Evolutionary conservation across 2,329 filamentous ascomycete species (phyloP).

Genomic region (Monosporascus sp.): DNA sequence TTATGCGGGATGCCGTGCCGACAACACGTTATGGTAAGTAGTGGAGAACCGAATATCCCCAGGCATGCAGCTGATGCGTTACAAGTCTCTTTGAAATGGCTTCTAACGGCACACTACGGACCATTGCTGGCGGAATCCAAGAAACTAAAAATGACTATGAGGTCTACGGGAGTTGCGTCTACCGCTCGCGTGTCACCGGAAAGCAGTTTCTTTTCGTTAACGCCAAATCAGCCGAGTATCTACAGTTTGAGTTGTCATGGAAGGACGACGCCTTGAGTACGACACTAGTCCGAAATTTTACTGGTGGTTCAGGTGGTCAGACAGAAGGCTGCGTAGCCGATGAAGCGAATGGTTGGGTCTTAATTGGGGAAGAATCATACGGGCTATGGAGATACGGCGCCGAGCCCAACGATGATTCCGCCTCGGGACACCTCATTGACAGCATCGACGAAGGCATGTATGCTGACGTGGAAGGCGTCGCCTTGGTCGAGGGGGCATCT

Average conservation of each 20-base stretch:
- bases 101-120: constrained; percentile 36
- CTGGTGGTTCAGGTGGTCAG: constrained; percentile 45
- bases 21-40: constrained; percentile 48
- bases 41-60: background rate
- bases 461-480: constrained; percentile 51
- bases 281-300: constrained; percentile 45
- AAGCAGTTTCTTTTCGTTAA: constrained; percentile 53
- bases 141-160: constrained; percentile 38
- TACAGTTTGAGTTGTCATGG: constrained; percentile 46
- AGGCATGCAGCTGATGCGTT: background rate
- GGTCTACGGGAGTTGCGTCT: constrained; percentile 49
- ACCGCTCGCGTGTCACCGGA: constrained; percentile 40
- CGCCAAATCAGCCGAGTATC: constrained; percentile 47
- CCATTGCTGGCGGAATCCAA: constrained; percentile 42
- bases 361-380: constrained; percentile 47
- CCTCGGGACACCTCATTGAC: constrained; percentile 30
- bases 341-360: constrained; percentile 44
- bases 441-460: constrained; percentile 44
- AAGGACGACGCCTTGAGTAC: constrained; percentile 38
- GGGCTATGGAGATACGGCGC: constrained; percentile 49
- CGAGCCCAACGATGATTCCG: constrained; percentile 38
- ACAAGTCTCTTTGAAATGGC: constrained; percentile 45
- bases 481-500: constrained; percentile 41
- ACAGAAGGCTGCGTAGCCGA: constrained; percentile 51
- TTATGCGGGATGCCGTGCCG: constrained; percentile 45